These are phyloP conservation scores for Trametes sp. DNA, from an alignment of 1,284 basidiomycete genomes.

Conservation along the genomic window DNA sequence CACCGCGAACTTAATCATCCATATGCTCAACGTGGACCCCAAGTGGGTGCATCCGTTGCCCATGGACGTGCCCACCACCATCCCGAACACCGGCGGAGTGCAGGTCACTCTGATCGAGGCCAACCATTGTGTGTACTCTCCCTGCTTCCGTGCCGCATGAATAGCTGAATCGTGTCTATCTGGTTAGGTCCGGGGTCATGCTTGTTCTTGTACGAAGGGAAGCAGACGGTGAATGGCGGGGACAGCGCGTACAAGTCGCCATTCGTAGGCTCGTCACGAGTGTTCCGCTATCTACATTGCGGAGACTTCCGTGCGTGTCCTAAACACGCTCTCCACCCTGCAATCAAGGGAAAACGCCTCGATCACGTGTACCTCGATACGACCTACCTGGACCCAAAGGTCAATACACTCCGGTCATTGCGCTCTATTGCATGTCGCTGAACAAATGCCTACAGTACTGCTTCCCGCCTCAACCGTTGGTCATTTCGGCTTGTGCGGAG, in stretches of 20 bases:
- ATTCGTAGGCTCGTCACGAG: conserved; percentile 70
- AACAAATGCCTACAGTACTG: conserved; percentile 67
- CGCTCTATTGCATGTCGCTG: background rate
- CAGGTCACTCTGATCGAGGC: conserved; percentile 95
- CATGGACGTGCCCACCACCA: conserved; percentile 75
- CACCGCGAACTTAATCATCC: conserved; percentile 90
- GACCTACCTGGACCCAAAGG: conserved; percentile 93
- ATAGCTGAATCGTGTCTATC: background rate
- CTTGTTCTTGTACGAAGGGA: conserved; percentile 93
- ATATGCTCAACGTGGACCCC: conserved; percentile 88
- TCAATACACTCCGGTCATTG: conserved; percentile 39
- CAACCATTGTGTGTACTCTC: conserved; percentile 79
- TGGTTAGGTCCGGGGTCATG: conserved; percentile 87
- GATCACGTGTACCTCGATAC: conserved; percentile 96
- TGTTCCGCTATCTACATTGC: conserved; percentile 94
- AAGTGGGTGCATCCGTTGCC: conserved; percentile 90
- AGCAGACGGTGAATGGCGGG: conserved; percentile 87
- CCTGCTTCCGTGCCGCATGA: background rate
- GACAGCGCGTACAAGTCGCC: conserved; percentile 79
- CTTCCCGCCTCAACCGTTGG: conserved; percentile 93
- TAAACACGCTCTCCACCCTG: conserved; percentile 83
- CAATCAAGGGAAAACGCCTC: conserved; percentile 78
- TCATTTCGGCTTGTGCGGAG: conserved; percentile 91
- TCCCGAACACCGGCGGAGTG: conserved; percentile 89
- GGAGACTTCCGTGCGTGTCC: conserved; percentile 94